Evolutionary conservation across 1,139 yeast species (phyloP), one percentile per base, ranked within the genome.

Genomic region (Geotrichum restrictum): DNA sequence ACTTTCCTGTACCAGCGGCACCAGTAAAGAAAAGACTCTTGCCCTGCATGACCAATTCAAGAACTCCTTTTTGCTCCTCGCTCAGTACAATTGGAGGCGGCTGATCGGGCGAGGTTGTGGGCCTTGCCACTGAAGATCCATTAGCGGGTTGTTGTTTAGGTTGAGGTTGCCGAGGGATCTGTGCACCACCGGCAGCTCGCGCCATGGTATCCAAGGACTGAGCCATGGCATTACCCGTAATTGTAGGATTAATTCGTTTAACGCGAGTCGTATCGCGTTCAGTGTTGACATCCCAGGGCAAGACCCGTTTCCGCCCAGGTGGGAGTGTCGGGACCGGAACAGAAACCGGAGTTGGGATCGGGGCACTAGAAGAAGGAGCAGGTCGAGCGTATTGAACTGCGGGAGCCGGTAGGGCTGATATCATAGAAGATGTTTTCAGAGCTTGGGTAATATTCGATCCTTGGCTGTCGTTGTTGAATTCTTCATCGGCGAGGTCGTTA

Each of bases 1-100:
- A 88, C 66, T 91, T 91, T 62, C 98, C 98, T 0, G 97, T 89
- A 62, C 98, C 98, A 0, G 98, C 98, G 34, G 96, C 87, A 48
- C 98, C 98, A 0, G 97, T 89, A 65, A 84, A 89, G 66, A 91
- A 91, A 1, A 87, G 67, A 37, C 82, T 82, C 5, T 72, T 68
- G 0, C 74, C 69, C 21, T 79, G 45, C 13, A 63, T 73, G 6
- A 85, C 86, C 13, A 81, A 66, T 14, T 76, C 73, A 3, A 85
- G 71, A 10, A 88, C 85, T 27, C 72, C 66, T 47, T 72, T 66
- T 65, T 88, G 96, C 63, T 87, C 67, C 2, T 39, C 40, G 34
- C 52, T 48, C 2, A 54, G 44, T 16, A 27, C 39, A 19, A 53
- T 33, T 7, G n/a, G n/a, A n/a, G n/a, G n/a, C n/a, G n/a, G n/a